Conservation (phyloP, 768 basidiomycete genomes). For the Psilocybe cyanescens region DNA sequence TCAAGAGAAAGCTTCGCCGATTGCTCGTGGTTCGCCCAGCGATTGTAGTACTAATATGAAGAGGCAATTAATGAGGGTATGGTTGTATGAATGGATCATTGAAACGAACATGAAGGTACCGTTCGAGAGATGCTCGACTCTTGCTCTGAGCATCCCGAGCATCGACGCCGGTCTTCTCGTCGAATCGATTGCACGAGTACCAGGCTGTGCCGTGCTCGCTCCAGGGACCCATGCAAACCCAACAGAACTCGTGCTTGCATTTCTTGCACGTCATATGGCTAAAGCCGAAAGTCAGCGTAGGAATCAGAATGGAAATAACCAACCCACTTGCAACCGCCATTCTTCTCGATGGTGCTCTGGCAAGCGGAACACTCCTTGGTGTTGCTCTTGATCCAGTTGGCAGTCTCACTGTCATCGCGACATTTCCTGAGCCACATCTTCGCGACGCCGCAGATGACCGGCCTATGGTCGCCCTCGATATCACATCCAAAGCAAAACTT, state of each 20-base stretch:
- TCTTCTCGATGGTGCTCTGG: conserved; percentile 99
- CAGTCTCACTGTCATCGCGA: conserved; percentile 96
- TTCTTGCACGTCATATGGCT: conserved; percentile 99
- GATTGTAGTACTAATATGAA: conserved; percentile 87
- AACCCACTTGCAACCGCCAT: conserved; percentile 98
- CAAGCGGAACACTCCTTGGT: conserved; percentile 98
- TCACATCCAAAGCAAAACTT: conserved; percentile 95
- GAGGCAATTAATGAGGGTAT: conserved; percentile 5
- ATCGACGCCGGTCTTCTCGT: conserved; percentile 87
- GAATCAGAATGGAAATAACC: conserved; percentile 9
- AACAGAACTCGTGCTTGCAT: conserved; percentile 98
- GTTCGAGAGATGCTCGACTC: conserved; percentile 88
- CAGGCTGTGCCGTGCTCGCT: conserved; percentile 95
- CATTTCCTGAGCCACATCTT: conserved; percentile 98
- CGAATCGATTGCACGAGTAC: conserved; percentile 98
- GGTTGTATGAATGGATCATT: neutral
- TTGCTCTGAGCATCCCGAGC: conserved; percentile 92
- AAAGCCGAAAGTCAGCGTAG: conserved; percentile 3
- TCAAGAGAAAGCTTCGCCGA: conserved; percentile 96
- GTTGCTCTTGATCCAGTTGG: conserved; percentile 99
- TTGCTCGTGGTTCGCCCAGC: conserved; percentile 99
- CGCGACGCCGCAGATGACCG: conserved; percentile 87
- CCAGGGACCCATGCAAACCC: conserved; percentile 99
- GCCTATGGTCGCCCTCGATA: conserved; percentile 88
- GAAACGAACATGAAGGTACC: conserved; percentile 88